Evolutionary conservation across 208 protist species (phyloP), one percentile per base, ranked within the genome.

Genomic region (Leishmania tarentolae): DNA sequence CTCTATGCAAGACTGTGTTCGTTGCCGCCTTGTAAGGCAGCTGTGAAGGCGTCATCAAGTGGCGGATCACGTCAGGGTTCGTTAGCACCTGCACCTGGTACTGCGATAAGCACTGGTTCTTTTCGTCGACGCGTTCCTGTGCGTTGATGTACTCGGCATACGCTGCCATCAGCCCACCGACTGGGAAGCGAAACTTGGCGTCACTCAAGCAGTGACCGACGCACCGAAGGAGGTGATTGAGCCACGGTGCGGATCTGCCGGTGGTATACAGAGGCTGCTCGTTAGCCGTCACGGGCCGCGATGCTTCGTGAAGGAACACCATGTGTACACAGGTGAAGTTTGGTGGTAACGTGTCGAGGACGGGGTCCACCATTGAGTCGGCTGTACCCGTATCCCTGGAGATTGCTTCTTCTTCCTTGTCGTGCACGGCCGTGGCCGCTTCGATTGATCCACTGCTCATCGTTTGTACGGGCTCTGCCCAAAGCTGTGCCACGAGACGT

Each of bases 51-150:
- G 65, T 79, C 80, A 85, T 85, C 70, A 95, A 83, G 50, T 71
- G 40, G 40, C 83, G 79, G 44, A 95, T 79, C 9, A 91, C 88
- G 46, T 90, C 82, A 11, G 86, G 85, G 77, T 90, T 90, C 5
- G 90, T 94, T 40, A 94, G 84, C 42, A 97, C 91, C 76, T 97
- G 94, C 71, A 95, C 87, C 31, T 82, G 76, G 77, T 76, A 82
- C 53, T 78, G 52, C 3, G 61, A 50, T 8, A 80, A 35, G 66
- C 47, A 74, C 35, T 75, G 52, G 71, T 88, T 79, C 65, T 76
- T 70, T 37, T 84, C 66, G 2, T 89, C 77, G 9, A 76, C 57
- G 24, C 24, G 75, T 13, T 76, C 71, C 5, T 80, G n/a, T 24
- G 56, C 44, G 66, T 87, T 82, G 13, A 93, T 71, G 35, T 84